Base-by-base conservation (phyloP, 352 stramenopile genomes). In the Phytophthora pluvialis region DNA sequence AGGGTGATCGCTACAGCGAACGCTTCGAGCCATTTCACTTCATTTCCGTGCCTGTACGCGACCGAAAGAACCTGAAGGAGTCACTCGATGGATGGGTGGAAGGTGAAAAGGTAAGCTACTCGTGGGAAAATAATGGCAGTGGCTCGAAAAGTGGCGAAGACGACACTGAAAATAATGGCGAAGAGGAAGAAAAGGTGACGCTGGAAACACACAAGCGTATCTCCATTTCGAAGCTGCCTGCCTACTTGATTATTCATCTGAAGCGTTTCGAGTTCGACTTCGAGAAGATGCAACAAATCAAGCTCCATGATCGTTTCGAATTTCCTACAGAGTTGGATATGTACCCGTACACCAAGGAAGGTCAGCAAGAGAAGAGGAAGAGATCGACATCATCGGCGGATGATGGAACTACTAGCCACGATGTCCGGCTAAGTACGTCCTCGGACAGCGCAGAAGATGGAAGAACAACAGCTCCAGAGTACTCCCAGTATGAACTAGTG, bases 221-320 rank as follows among this genome's bases (percentile, higher is more conserved):
- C 46, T 97, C 83, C 0, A 97, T 97, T 60, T 81, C 85, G 2
- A 90, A 91, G 51, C 76, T 98, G 15, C 94, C 94, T 5, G 76
- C 89, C 21, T 86, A 95, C 49, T 70, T 98, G 26, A 93, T 98
- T 33, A 93, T 98, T 51, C 95, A 98, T 57, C 60, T 98, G 10
- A 98, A 98, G 75, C 86, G 95, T 0, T 98, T 98, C 44, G 93
- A 98, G 58, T 98, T 98, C 63, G 92, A 98, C 69, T 97, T 97
- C 36, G 92, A 97, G 54, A 94, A 87, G 11, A 97, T 98, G 88
- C 88, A 97, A 44, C 91, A 97, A 69, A 93, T 86, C 40, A 98
- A 98, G 57, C 84, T 98, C 1, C 97, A 98, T 61, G 89, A 97
- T 55, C 82, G 87, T 8, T 97, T 98, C 52, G 95, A 98, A 51